These are phyloP conservation scores for Paxillus ammoniavirescens DNA, from an alignment of 768 basidiomycete species.

Conservation along the genomic window DNA sequence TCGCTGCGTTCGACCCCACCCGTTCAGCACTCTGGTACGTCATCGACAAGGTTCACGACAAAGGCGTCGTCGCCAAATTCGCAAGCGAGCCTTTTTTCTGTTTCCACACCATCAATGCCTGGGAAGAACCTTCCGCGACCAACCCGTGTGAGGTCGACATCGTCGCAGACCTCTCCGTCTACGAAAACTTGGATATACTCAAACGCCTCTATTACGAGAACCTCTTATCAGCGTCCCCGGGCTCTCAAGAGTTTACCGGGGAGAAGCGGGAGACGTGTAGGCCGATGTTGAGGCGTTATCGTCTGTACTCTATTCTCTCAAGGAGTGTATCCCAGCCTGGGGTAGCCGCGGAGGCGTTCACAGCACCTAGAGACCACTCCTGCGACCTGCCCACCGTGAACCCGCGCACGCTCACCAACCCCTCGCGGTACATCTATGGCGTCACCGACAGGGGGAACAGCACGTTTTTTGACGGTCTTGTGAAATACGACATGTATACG, in stretches of 20 bases:
- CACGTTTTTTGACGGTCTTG: conserved; percentile 19
- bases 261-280: not conserved
- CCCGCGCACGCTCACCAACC: conserved; percentile 17
- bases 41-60: conserved; percentile 22
- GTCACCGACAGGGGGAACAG: conserved; percentile 5
- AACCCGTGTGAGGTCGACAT: conserved; percentile 15
- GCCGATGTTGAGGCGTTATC: conserved; percentile 14
- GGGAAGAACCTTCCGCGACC: conserved; percentile 15
- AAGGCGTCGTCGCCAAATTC: conserved; percentile 28
- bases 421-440: conserved; percentile 19
- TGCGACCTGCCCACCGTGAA: conserved; percentile 25
- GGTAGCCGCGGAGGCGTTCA: conserved; percentile 1
- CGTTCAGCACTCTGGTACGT: conserved; percentile 25
- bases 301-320: conserved; percentile 9
- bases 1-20: conserved; percentile 15
- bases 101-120: conserved; percentile 32
- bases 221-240: conserved; percentile 5
- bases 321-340: not conserved
- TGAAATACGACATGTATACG: conserved; percentile 26
- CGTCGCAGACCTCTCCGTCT: conserved; percentile 24
- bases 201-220: conserved; percentile 22
- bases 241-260: not conserved
- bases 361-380: not conserved
- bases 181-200: conserved; percentile 20
- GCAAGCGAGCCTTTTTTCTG: conserved; percentile 25